phyloP scores from a whole-genome alignment of 352 stramenopile genomes.

The Elongisporangium anandrum region DNA sequence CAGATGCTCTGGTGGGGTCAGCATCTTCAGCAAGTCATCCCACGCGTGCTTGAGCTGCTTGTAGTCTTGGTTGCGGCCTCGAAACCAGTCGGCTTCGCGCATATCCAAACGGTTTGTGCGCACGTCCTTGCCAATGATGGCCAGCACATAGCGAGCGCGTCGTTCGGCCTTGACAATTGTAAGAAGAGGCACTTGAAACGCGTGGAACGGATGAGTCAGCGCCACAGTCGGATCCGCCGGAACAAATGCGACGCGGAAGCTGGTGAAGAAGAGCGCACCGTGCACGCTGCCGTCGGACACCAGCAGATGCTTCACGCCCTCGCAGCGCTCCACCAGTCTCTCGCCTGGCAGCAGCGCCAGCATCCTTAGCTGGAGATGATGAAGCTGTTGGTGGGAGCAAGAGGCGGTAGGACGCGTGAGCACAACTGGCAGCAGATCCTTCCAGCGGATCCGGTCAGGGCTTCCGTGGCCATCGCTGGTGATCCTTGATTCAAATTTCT shows the following conservation, averaged over 20 bases:
- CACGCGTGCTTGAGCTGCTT: conserved; percentile 37
- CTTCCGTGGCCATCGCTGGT: neutral
- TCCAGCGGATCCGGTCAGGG: neutral
- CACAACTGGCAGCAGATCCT: neutral
- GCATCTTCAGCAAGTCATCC: conserved; percentile 42
- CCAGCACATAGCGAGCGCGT: conserved; percentile 39
- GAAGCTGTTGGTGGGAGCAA: neutral
- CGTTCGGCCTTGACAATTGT: conserved; percentile 32
- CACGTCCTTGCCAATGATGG: conserved; percentile 47
- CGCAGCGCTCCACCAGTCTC: conserved; percentile 38
- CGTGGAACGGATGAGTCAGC: conserved; percentile 22
- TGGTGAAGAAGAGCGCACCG: conserved; percentile 48
- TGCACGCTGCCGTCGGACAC: conserved; percentile 47
- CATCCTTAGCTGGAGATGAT: neutral
- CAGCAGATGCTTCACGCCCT: conserved; percentile 54
- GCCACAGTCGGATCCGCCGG: conserved; percentile 48
- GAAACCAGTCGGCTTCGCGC: conserved; percentile 41
- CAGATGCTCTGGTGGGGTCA: conserved; percentile 22
- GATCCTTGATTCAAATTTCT: neutral
- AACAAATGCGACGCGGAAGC: conserved; percentile 45
- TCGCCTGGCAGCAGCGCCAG: conserved; percentile 27
- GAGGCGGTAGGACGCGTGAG: neutral
- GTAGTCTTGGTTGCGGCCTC: conserved; percentile 35
- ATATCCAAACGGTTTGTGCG: conserved; percentile 49
- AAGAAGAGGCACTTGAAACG: conserved; percentile 48